Evolutionary conservation across 2,329 filamentous ascomycete genomes (phyloP).

Genomic region (Colletotrichum sp.): DNA sequence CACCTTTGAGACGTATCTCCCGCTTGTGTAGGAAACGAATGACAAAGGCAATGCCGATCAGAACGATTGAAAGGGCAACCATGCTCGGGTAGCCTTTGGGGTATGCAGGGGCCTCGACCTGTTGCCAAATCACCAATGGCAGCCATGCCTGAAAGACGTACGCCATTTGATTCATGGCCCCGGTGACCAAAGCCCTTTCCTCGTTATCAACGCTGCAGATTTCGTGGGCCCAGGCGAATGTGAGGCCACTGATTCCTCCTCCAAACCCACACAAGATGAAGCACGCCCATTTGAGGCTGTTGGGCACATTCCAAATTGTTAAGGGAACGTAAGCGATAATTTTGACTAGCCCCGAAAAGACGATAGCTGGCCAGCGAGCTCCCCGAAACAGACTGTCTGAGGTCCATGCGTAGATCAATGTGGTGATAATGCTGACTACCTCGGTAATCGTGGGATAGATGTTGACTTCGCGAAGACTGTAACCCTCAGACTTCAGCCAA

Average conservation of each 20-base stretch:
- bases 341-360: slow-evolving; percentile 4
- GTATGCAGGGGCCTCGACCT: slow-evolving; percentile 46
- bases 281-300: slow-evolving; percentile 57
- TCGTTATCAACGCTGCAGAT: slow-evolving; percentile 15
- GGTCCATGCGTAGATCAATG: slow-evolving; percentile 10
- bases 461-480: slow-evolving; percentile 55
- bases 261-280: slow-evolving; percentile 38
- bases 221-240: slow-evolving; percentile 23
- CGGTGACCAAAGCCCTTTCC: slow-evolving; percentile 8
- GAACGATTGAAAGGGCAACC: slow-evolving; percentile 40
- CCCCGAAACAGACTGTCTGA: slow-evolving; percentile 4
- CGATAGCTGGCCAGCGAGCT: slow-evolving; percentile 53
- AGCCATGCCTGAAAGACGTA: slow-evolving; percentile 62
- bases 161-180: slow-evolving; percentile 18
- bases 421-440: slow-evolving; percentile 9
- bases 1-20: slow-evolving; percentile 30
- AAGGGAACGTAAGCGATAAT: slow-evolving; percentile 39
- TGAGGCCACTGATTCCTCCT: slow-evolving; percentile 6
- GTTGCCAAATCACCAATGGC: slow-evolving; percentile 53
- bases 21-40: slow-evolving; percentile 50
- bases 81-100: slow-evolving; percentile 46
- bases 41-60: slow-evolving; percentile 55
- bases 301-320: slow-evolving; percentile 59
- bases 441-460: slow-evolving; percentile 39
- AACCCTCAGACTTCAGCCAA: slow-evolving; percentile 44